Percentiles rank a stretch among this genome's conserved stretches.
Conservation (phyloP, 768 basidiomycete genomes). For the Aureoboletus auriporus region DNA sequence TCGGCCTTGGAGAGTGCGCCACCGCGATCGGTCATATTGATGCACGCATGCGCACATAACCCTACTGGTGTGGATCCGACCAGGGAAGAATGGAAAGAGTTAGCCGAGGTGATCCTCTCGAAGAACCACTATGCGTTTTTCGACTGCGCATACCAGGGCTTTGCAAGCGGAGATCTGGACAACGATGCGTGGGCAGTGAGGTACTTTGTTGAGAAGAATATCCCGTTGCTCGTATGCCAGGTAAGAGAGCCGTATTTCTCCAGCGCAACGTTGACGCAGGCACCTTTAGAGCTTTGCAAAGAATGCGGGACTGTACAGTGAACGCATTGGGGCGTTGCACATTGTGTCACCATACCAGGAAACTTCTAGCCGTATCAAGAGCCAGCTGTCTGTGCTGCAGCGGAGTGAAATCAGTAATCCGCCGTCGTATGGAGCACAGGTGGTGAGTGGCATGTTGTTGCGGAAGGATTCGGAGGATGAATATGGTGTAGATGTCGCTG, state of each 20-base stretch:
- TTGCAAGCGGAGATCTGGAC: slow-evolving; percentile 89
- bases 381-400: slow-evolving; percentile 88
- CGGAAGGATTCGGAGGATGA: background rate
- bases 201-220: slow-evolving; percentile 71
- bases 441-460: slow-evolving; percentile 47
- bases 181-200: slow-evolving; percentile 90
- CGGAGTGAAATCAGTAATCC: slow-evolving; percentile 96
- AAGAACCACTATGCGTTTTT: slow-evolving; percentile 88
- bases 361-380: slow-evolving; percentile 68
- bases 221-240: slow-evolving; percentile 86
- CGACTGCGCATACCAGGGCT: slow-evolving; percentile 96
- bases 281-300: slow-evolving; percentile 85
- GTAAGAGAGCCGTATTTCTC: slow-evolving; percentile 31
- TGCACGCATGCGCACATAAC: slow-evolving; percentile 96
- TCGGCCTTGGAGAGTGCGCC: slow-evolving; percentile 59
- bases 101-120: slow-evolving; percentile 67
- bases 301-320: slow-evolving; percentile 93
- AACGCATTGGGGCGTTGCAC: slow-evolving; percentile 93
- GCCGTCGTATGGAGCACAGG: slow-evolving; percentile 83
- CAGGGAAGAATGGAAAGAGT: slow-evolving; percentile 74
- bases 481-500: slow-evolving; percentile 54
- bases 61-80: slow-evolving; percentile 97
- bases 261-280: slow-evolving; percentile 8
- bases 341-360: slow-evolving; percentile 64
- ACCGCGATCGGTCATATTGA: slow-evolving; percentile 75